Base-by-base conservation (phyloP, 352 stramenopile species). In the Phytopythium montanum region DNA sequence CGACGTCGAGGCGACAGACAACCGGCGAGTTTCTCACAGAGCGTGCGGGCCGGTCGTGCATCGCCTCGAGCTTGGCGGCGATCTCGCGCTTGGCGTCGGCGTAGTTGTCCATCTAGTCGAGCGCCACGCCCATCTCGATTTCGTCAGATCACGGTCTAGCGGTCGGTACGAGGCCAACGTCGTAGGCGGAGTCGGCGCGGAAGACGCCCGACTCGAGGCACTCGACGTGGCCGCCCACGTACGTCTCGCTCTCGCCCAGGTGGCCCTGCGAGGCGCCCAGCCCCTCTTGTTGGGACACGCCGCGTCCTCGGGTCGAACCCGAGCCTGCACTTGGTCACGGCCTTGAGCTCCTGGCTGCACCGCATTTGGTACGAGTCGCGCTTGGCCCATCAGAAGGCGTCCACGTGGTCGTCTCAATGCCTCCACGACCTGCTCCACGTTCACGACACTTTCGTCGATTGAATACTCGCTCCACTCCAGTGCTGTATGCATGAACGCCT, bases 1-100 rank as follows among this genome's bases (percentile, higher is more conserved):
- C 97, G 3, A 99, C 98, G 74, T 99, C 98, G 65, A 99, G 90
- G 66, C 99, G 97, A 67, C 99, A 99, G 56, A 99, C 98, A 23
- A 98, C 85, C 0, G 98, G 98, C 45, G n/a, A n/a, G n/a, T n/a
- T 85, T 94, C 76, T 94, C 91, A 59, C 76, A 85, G 6, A n/a
- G n/a, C 94, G 85, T 45, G 90, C 87, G 1, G 97, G 97, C 31
- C 83, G 85, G 61, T 99, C 96, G 7, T 95, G 84, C 31, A 99
- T 85, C 23, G 85, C 86, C 62, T 98, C 82, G 12, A 99, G 79
- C 55, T 92, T 81, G 44, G 97, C 84, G 9, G 98, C 83, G 61
- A 99, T 99, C 53, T 97, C 56, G 28, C 75, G 62, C 21, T 87
- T 81, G 25, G 98, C 87, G 23, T 95, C 73, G 16, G 82, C 66